Evolutionary conservation across 2,329 filamentous ascomycete species (phyloP), one percentile per base, ranked within the genome.

Genomic region (Fusarium neocosmosporiellum): DNA sequence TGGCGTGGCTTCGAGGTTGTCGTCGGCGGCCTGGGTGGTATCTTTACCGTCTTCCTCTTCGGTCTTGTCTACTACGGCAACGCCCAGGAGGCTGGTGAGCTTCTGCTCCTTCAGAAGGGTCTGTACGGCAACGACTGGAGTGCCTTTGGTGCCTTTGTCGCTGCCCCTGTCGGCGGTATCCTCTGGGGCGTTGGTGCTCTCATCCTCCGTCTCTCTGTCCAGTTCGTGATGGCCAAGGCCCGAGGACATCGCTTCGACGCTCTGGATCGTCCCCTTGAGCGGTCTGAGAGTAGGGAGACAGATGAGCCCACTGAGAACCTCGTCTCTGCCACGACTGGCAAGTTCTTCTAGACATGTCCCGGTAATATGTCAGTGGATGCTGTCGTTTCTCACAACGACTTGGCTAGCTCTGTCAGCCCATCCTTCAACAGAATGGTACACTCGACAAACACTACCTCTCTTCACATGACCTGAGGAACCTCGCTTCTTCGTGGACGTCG

Each of bases 1-100:
- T 94, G 93, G 91, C 89, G 91, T 48, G 94, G 94, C 18, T 93
- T 94, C 76, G 94, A 96, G 81, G 93, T 96, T 31, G 89, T 96
- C 18, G 87, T 92, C 33, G 94, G 93, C 63, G 92, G 93, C 0
- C 85, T 96, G 0, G 94, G 94, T 11, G 94, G 94, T 20, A 90
- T 96, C 61, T 81, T 96, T 24, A 91, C 91, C 13, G 92, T 96
- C 70, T 96, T 95, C 84, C 87, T 96, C 77, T 96, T 95, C 74
- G 94, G 94, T 6, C 86, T 91, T 16, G 88, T 94, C 69, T 96
- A 95, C 84, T 95, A 93, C 78, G 92, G 91, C 54, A 87, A 90
- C 77, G 90, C 89, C 2, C 79, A 86, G 61, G 78, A 86, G 8
- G 94, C 92, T 7, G 91, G 87, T 1, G 86, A 91, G 66, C 88